Base-by-base conservation (phyloP, 75 land plant genomes). In the Adiantum capillusveneris region DNA sequence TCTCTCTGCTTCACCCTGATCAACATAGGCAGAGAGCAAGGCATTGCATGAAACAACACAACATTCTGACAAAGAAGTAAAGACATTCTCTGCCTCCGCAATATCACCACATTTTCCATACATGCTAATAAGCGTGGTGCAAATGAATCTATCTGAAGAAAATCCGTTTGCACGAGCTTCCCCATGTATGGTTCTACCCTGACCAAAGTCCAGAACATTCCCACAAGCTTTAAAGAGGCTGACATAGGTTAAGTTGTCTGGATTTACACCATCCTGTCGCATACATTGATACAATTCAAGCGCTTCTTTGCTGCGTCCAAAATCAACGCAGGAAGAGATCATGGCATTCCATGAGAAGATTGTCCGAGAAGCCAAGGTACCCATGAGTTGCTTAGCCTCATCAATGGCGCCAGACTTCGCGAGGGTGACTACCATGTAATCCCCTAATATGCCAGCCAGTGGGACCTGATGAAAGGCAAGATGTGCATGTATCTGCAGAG, bases 41-140 rank as follows among this genome's bases (percentile, higher is more conserved):
- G 63, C 58, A 31, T 60, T 72, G 68, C 75, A 65, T 26, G 68
- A 59, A 44, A 65, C 36, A 37, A 72, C 59, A 64, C 58, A 48
- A 21, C 60, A 29, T 1, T 65, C 49, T 44, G 36, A 19, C 63
- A 72, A 50, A 11, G 31, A 13, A 42, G 19, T 1, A 59, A 72
- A 72, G 29, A 58, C 39, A 25, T 13, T 59, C 61, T 64, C 66
- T 24, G 74, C 74, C 25, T 71, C 74, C 19, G 34, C 46, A 25
- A 64, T 26, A 26, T 46, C 27, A 17, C 74, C 74, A 65, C 59
- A 43, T 31, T 59, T 64, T 2, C 46, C 74, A 58, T 71, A 64
- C 63, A 72, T 55, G 18, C 57, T 54, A 24, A 72, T 31, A 31
- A 72, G 6, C 0, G 68, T 60, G 53, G 57, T 72, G 25, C 68